Base-by-base conservation (phyloP, 2,329 filamentous ascomycete genomes). In the Ophiostoma perfectum region DNA sequence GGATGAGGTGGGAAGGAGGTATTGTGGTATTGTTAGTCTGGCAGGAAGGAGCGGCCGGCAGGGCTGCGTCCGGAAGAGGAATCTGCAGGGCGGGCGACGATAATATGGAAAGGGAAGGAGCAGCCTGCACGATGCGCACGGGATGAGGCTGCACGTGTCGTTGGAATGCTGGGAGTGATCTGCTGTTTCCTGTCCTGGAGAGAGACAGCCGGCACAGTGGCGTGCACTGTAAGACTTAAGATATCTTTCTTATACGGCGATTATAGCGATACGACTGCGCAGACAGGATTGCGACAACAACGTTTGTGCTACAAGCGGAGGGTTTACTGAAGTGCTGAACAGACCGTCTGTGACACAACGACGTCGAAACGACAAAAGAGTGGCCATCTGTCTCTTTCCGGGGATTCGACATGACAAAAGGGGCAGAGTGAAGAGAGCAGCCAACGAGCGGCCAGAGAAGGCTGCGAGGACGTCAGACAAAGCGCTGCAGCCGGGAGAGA, bases 381-480 rank as follows among this genome's bases (percentile, higher is more conserved):
- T 16, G 18, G n/a, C 8, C 49, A 55, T n/a, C 12, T n/a, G 18
- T n/a, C 49, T 55, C 49, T 27, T 55, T 60, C 27, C 55, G 55
- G 55, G 12, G 7, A 60, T 60, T 38, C 38, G 14, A 16, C 27
- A 45, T 38, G n/a, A 64, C 38, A 44, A 36, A 64, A 41, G 49
- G 44, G 45, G 63, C 36, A 64, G 63, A 67, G 62, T 42, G 41
- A 58, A 60, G 16, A 62, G 41, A 18, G 8, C 49, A 55, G 44
- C 44, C 66, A 67, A 67, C 66, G 66, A 67, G 44, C 47, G 42
- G 36, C 44, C n/a, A 67, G 66, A 67, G 58, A 55, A 55, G 49
- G 49, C 49, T 55, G 49, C 47, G 38, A 65, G 42, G 42, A 42
- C 42, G 27, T 8, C 49, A 60, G 27, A 60, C 55, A 60, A 58